These are phyloP conservation scores for Geotrichum restrictum DNA, from an alignment of 1,139 yeast species.

Conservation along the genomic window DNA sequence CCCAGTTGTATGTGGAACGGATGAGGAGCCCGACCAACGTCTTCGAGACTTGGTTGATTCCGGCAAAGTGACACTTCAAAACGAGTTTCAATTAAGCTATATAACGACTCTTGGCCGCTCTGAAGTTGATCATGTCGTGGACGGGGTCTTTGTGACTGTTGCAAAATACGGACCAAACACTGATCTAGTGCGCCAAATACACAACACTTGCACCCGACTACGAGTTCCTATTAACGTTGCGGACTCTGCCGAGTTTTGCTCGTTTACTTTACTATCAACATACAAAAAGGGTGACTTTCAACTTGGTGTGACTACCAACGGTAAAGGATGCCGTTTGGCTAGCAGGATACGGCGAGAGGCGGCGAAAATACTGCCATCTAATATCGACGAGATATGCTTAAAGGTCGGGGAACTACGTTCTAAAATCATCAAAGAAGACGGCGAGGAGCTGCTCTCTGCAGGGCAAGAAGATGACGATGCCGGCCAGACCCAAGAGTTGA, in stretches of 20 bases:
- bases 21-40: not conserved
- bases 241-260: slow-evolving; percentile 66
- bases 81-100: slow-evolving; percentile 44
- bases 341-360: slow-evolving; percentile 74
- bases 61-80: slow-evolving; percentile 28
- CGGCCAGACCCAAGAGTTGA: slow-evolving; percentile 54
- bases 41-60: slow-evolving; percentile 26
- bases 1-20: slow-evolving; percentile 14
- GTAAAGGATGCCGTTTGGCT: slow-evolving; percentile 87
- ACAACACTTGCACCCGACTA: slow-evolving; percentile 49
- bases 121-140: slow-evolving; percentile 62
- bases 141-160: slow-evolving; percentile 65
- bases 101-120: slow-evolving; percentile 57
- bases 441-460: slow-evolving; percentile 33
- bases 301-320: slow-evolving; percentile 78
- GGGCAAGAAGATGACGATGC: slow-evolving; percentile 73
- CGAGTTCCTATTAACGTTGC: slow-evolving; percentile 81
- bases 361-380: slow-evolving; percentile 58
- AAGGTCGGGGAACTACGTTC: slow-evolving; percentile 65
- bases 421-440: slow-evolving; percentile 54
- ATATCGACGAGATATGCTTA: slow-evolving; percentile 64
- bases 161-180: slow-evolving; percentile 30
- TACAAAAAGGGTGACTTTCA: slow-evolving; percentile 70
- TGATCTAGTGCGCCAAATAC: slow-evolving; percentile 43
- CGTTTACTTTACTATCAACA: slow-evolving; percentile 74